Evolutionary conservation across 2,329 filamentous ascomycete genomes (phyloP), one percentile per base, ranked within the genome.

Genomic region (Alternaria hordeiaustralica): DNA sequence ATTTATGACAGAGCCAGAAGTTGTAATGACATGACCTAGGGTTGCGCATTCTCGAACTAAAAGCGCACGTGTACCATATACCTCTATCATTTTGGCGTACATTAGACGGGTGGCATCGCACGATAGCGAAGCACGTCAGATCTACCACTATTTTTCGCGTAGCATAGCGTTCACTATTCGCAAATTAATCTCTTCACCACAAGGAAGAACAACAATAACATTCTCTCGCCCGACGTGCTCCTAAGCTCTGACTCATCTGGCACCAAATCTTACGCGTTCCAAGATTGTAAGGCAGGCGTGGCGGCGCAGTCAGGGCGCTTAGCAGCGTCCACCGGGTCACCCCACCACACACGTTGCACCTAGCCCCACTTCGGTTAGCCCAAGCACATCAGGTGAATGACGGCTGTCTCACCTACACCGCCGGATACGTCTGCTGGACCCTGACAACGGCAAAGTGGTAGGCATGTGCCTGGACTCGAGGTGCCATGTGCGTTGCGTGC

Each of bases 331-430:
- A 36, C 33, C 33, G 33, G 33, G 33, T 36, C 11, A 25, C 51
- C 44, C 58, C 43, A 60, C 58, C 28, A 56, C 20, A 15, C 46
- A 59, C 41, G 49, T 23, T 18, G n/a, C 36, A n/a, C 20, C 43
- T 57, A 36, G 41, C 47, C 43, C 56, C 49, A 25, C n/a, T 11
- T 44, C 4, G 41, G 49, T 45, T 59, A 63, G 56, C 26, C 12
- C 25, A 44, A 11, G 15, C 54, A 36, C 53, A 58, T 61, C 59
- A 55, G 49, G 60, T 63, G 60, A 63, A 63, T 49, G 55, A 43
- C 55, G 25, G 50, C 51, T 60, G 60, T 63, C 60, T 63, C 60
- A 63, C 47, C 44, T 44, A 50, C 56, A 62, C 55, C 60, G 55
- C 60, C 25, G 43, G 55, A 25, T 33, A 45, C 43, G 60, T 57